These are phyloP conservation scores for Thuidium tamariscinum DNA, from an alignment of 225 moss, liverwort and hornwort genomes.

Conservation along the genomic window DNA sequence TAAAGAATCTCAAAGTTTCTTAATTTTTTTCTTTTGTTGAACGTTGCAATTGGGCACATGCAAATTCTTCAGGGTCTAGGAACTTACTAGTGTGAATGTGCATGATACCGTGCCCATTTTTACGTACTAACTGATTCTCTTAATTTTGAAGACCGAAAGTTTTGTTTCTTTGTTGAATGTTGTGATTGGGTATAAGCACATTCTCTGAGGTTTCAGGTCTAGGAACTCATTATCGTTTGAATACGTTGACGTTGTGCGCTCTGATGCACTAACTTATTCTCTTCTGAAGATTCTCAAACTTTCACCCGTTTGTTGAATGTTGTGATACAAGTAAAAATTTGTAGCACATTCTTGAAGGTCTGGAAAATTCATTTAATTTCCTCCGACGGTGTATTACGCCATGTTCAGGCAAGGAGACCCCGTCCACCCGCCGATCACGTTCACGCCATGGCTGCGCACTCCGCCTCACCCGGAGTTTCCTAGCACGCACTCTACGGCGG, in stretches of 20 bases:
- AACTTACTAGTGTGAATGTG: neutral
- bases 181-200: neutral
- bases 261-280: neutral
- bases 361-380: neutral
- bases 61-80: neutral
- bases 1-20: neutral
- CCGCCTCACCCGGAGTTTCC: conserved; percentile 77
- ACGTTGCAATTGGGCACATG: neutral
- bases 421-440: conserved; percentile 33
- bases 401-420: conserved; percentile 56
- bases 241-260: neutral
- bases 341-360: neutral
- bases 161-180: neutral
- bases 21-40: neutral
- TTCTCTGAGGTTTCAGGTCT: neutral
- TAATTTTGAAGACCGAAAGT: neutral
- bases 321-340: neutral
- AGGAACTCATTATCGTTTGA: neutral
- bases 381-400: neutral
- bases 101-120: neutral
- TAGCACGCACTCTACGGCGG: conserved; percentile 59
- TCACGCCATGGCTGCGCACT: conserved; percentile 23
- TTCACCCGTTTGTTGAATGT: too few species aligned
- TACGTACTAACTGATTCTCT: neutral
- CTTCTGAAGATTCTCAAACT: neutral